Evolutionary conservation across 345 rosid genomes (phyloP).

Genomic region (Salix brachista): DNA sequence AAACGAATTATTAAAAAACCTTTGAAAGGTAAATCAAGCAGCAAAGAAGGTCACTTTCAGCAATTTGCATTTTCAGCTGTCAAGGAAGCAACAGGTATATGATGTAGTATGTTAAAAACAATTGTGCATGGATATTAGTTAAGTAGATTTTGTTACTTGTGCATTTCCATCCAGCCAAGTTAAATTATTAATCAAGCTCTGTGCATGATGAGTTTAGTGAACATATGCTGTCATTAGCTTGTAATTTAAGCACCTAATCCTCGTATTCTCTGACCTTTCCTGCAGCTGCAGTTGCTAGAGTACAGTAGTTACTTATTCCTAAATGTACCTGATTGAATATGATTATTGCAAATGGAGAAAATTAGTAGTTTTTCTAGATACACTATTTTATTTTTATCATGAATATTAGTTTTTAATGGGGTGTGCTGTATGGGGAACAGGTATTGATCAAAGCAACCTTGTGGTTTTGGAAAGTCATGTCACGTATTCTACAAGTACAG

Average conservation of each 20-base stretch:
- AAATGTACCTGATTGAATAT: background rate
- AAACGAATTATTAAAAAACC: constrained; percentile 28
- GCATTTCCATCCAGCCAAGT: background rate
- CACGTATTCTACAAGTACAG: constrained; percentile 24
- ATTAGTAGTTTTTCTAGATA: background rate
- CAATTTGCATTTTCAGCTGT: constrained; percentile 61
- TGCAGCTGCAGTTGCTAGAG: background rate
- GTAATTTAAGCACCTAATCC: background rate
- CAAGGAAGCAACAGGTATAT: constrained; percentile 49
- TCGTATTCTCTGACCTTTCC: background rate
- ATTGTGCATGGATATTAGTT: background rate
- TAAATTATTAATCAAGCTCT: background rate
- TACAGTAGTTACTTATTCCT: background rate
- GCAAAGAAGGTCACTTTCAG: constrained; percentile 37
- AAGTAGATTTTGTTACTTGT: background rate
- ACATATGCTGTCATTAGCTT: background rate
- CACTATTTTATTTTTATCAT: background rate
- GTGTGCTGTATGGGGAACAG: constrained; percentile 2
- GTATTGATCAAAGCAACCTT: constrained; percentile 20
- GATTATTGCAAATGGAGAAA: background rate
- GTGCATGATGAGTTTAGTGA: background rate
- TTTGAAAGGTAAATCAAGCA: constrained; percentile 17
- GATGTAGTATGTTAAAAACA: background rate
- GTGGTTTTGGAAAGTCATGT: constrained; percentile 21
- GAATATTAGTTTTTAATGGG: background rate